Conservation (phyloP, 2,329 filamentous ascomycete species). For the Kalaharituber pfeilii region DNA sequence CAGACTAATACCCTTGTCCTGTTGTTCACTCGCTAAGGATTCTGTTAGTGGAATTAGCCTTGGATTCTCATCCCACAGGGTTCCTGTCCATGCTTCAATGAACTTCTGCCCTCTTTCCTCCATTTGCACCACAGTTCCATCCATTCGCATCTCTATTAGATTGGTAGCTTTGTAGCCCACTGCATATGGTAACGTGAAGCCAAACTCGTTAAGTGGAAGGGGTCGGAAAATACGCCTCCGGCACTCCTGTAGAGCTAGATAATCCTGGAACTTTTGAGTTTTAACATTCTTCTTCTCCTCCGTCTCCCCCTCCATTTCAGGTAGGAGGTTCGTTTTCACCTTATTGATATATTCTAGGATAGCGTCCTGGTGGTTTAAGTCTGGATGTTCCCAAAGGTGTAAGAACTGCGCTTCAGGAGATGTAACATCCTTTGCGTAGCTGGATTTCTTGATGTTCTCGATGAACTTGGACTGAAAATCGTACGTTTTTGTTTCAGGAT, state of each 20-base stretch:
- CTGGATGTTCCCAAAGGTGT: too few relatives aligned
- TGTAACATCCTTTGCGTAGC: too few relatives aligned
- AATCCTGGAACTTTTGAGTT: neutral
- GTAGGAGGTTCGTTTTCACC: neutral
- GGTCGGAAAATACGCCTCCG: slow-evolving; percentile 7
- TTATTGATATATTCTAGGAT: neutral
- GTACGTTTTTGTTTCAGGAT: too few relatives aligned
- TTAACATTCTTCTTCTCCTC: too few relatives aligned
- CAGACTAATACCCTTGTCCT: too few relatives aligned
- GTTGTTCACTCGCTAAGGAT: too few relatives aligned
- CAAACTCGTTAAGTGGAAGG: slow-evolving; percentile 8
- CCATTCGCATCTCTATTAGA: slow-evolving; percentile 1
- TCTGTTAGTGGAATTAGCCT: neutral
- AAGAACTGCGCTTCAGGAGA: too few relatives aligned
- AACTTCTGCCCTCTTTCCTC: neutral
- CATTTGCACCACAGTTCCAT: neutral
- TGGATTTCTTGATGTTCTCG: too few relatives aligned
- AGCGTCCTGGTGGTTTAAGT: too few relatives aligned
- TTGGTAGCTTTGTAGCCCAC: neutral
- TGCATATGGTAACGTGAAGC: slow-evolving; percentile 7
- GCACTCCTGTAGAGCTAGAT: slow-evolving; percentile 5
- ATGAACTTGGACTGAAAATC: too few relatives aligned
- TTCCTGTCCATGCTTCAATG: neutral
- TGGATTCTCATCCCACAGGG: neutral
- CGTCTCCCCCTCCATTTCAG: too few relatives aligned